A percentile compares a stretch with the other conserved stretches of the same genome.
Conservation (phyloP, 2,329 filamentous ascomycete species). For the Cryphonectria parasitica region DNA sequence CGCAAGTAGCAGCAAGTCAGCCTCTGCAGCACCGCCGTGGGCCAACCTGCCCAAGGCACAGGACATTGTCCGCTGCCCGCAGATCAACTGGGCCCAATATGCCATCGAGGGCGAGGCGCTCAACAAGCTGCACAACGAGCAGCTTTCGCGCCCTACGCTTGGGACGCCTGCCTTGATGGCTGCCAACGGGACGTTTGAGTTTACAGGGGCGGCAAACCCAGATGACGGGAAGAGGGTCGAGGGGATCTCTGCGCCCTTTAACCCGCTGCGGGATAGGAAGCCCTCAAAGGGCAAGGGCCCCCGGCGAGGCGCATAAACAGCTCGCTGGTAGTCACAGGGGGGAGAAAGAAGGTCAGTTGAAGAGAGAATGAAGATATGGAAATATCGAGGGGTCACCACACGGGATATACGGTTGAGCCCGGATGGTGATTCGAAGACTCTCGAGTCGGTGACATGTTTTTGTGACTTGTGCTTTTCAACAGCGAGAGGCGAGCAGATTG, state of each 20-base stretch:
- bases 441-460: background rate
- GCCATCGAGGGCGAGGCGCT: slow-evolving; percentile 84
- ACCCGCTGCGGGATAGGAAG: slow-evolving; percentile 54
- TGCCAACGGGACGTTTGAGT: slow-evolving; percentile 52
- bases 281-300: slow-evolving; percentile 37
- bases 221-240: slow-evolving; percentile 49
- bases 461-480: background rate
- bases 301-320: slow-evolving; percentile 6
- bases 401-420: background rate
- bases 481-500: background rate
- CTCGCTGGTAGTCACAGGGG: too few species aligned
- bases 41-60: slow-evolving; percentile 74
- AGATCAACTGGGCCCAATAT: slow-evolving; percentile 95
- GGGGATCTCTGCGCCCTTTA: slow-evolving; percentile 62
- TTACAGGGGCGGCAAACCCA: slow-evolving; percentile 45
- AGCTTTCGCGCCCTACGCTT: slow-evolving; percentile 66
- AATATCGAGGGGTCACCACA: background rate
- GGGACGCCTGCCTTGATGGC: slow-evolving; percentile 52
- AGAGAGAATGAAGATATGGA: background rate
- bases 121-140: slow-evolving; percentile 83
- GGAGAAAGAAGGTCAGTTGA: background rate
- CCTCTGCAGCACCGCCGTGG: slow-evolving; percentile 49
- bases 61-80: slow-evolving; percentile 81
- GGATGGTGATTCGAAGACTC: background rate
- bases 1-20: slow-evolving; percentile 32